Conservation (phyloP, 2,329 filamentous ascomycete species). For the Hypoxylon sp. region DNA sequence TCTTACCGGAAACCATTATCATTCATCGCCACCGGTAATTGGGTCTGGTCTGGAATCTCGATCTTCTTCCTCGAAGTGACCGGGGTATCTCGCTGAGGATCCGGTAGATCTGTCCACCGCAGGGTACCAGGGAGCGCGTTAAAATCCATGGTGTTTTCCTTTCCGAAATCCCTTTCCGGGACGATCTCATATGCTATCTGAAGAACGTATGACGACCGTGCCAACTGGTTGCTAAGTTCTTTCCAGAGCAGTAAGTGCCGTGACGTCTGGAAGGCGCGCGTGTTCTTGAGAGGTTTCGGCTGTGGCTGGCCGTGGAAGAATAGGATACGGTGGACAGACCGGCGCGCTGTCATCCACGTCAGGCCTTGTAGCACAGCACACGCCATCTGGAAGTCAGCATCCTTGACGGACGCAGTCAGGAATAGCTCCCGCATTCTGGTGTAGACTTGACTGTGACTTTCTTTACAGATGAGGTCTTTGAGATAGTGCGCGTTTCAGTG, state of each 20-base stretch:
- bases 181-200: conserved; percentile 69
- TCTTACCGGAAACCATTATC: conserved; percentile 69
- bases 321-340: conserved; percentile 66
- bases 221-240: conserved; percentile 68
- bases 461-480: background rate
- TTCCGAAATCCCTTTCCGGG: conserved; percentile 64
- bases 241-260: conserved; percentile 60
- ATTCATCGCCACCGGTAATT: conserved; percentile 63
- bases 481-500: background rate
- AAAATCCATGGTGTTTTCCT: conserved; percentile 56
- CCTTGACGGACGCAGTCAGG: conserved; percentile 67
- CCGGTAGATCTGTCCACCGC: conserved; percentile 73
- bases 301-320: conserved; percentile 66
- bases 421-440: conserved; percentile 71
- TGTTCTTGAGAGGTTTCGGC: conserved; percentile 63
- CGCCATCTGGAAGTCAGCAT: conserved; percentile 64
- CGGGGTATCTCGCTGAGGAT: conserved; percentile 66
- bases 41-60: conserved; percentile 68
- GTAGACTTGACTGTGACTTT: background rate
- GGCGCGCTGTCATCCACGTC: conserved; percentile 69
- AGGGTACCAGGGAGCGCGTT: conserved; percentile 64
- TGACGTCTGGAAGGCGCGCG: conserved; percentile 42
- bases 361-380: conserved; percentile 70
- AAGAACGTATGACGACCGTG: conserved; percentile 70
- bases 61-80: conserved; percentile 69